Evolutionary conservation across 768 basidiomycete genomes (phyloP).

Genomic region (Crucibulum laeve): DNA sequence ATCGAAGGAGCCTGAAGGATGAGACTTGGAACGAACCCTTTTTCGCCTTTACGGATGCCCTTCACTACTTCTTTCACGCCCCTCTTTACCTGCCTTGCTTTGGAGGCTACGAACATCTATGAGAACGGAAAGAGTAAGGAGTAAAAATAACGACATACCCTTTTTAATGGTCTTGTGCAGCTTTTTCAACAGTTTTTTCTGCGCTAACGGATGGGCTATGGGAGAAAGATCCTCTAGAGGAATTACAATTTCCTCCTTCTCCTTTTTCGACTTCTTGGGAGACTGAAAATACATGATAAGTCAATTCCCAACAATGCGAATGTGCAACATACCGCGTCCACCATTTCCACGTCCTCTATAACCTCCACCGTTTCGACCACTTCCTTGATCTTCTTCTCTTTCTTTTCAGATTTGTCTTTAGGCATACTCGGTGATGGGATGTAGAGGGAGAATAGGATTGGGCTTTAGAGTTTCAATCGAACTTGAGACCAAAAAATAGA

Average conservation of each 20-base stretch:
- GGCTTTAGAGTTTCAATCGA: not conserved
- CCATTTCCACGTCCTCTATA: slow-evolving; percentile 50
- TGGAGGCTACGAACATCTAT: slow-evolving; percentile 61
- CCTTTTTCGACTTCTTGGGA: slow-evolving; percentile 57
- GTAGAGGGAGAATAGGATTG: slow-evolving; percentile 1
- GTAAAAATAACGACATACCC: slow-evolving; percentile 36
- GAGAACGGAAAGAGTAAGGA: not conserved
- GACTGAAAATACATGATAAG: slow-evolving; percentile 17
- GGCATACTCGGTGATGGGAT: slow-evolving; percentile 34
- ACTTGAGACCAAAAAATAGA: slow-evolving; percentile 2
- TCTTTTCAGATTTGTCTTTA: slow-evolving; percentile 76
- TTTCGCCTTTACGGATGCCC: slow-evolving; percentile 94
- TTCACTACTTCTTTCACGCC: slow-evolving; percentile 99
- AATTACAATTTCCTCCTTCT: slow-evolving; percentile 61
- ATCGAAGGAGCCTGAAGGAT: slow-evolving; percentile 1
- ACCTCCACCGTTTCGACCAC: slow-evolving; percentile 32
- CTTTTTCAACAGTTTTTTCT: slow-evolving; percentile 91
- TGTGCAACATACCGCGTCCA: slow-evolving; percentile 30
- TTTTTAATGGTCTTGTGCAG: slow-evolving; percentile 93
- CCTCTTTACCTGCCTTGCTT: slow-evolving; percentile 91
- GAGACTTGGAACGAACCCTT: slow-evolving; percentile 58
- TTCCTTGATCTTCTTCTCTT: slow-evolving; percentile 64
- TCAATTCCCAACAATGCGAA: slow-evolving; percentile 3
- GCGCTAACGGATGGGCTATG: slow-evolving; percentile 91
- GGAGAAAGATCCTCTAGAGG: slow-evolving; percentile 83